These are phyloP conservation scores for Trichoderma arundinaceum DNA, from an alignment of 2,329 filamentous ascomycete species.

Conservation along the genomic window DNA sequence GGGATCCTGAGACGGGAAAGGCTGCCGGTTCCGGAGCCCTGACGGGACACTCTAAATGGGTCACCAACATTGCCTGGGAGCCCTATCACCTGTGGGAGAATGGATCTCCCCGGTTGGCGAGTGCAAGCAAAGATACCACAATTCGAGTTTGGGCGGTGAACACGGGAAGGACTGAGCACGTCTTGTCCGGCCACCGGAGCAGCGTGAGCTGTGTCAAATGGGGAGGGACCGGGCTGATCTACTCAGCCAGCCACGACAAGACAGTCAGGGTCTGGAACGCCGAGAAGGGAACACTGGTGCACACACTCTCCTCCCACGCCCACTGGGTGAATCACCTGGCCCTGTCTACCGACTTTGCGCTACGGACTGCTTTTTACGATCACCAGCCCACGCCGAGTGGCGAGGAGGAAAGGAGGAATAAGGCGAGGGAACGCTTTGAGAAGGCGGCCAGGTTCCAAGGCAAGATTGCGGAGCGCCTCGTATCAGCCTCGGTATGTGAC, in stretches of 20 bases:
- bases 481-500: constrained; percentile 71
- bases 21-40: constrained; percentile 66
- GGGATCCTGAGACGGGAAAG: constrained; percentile 83
- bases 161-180: constrained; percentile 77
- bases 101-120: constrained; percentile 80
- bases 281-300: constrained; percentile 75
- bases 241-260: constrained; percentile 88
- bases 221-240: constrained; percentile 87
- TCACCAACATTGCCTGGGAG: constrained; percentile 89
- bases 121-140: constrained; percentile 87
- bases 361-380: constrained; percentile 86
- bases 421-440: constrained; percentile 82
- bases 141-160: constrained; percentile 86
- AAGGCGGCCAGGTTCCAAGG: constrained; percentile 80
- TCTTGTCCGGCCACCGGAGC: constrained; percentile 86
- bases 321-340: constrained; percentile 97
- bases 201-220: constrained; percentile 90
- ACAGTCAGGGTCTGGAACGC: constrained; percentile 91
- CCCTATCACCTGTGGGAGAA: constrained; percentile 83
- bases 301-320: constrained; percentile 80
- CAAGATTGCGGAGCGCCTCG: constrained; percentile 79
- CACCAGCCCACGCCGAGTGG: constrained; percentile 73
- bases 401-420: constrained; percentile 71
- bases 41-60: constrained; percentile 88
- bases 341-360: constrained; percentile 87